Evolutionary conservation across 768 basidiomycete genomes (phyloP), one percentile per base, ranked within the genome.

Genomic region (Leccinum rimulosum): DNA sequence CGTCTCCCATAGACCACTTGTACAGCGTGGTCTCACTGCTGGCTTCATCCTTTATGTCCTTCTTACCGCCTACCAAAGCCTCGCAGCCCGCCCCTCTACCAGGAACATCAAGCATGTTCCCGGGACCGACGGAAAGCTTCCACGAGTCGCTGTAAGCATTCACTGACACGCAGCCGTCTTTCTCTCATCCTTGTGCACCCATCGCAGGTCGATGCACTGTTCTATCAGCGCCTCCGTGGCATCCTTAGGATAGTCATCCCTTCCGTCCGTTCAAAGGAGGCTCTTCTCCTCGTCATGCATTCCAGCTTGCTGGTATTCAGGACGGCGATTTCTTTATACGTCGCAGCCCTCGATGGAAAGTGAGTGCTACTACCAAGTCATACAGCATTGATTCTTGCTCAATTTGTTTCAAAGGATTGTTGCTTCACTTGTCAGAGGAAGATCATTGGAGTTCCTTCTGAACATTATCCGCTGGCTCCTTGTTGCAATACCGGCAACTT

Each of bases 271-370:
- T 93, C 91, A 8, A 92, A 93, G 64, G 95, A 98, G 73, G 93
- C 94, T 0, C 74, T 91, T 55, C 82, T 98, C 52, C 81, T 99
- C 15, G 75, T 86, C 49, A 89, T 93, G 81, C 95, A 98, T 74
- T 92, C 94, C 14, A 85, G 87, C 67, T 80, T 99, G 58, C 83
- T 99, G 55, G 80, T 98, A 14, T 89, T 92, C 63, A 79, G 96
- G 64, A 98, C 96, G 4, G 87, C 91, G 2, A 88, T 98, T 50
- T 95, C 93, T 15, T 77, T 99, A 17, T 98, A 97, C 68, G 94
- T 99, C 51, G 96, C 96, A 6, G 85, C 90, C 22, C 80, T 98
- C 51, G 96, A 98, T 69, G 96, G 96, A 73, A 88, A 84, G 90
- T 92, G 66, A 64, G 86, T 78, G 15, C 55, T 52, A 19, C 40